Percentiles rank a stretch among this genome's conserved stretches.
Conservation (phyloP, 441 rosid genomes). For the California macrophylla region DNA sequence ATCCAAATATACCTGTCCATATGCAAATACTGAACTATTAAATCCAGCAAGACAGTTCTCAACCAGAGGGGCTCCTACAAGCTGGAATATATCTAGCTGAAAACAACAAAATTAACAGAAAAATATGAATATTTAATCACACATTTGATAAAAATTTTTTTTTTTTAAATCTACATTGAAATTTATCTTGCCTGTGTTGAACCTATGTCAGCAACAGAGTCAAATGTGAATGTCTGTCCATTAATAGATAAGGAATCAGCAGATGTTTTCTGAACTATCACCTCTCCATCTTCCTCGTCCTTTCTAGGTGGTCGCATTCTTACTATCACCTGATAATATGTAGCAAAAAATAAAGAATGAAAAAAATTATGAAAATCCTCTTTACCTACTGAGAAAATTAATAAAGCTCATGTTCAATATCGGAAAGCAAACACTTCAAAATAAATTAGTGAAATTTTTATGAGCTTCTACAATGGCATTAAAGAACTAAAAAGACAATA, state of each 20-base stretch:
- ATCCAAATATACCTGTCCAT: constrained; percentile 66
- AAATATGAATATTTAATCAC: constrained; percentile 1
- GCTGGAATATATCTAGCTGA: constrained; percentile 80
- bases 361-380: not conserved
- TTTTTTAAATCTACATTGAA: not conserved
- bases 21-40: constrained; percentile 97
- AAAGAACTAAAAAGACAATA: not conserved
- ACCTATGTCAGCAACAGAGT: constrained; percentile 67
- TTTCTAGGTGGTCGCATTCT: constrained; percentile 74
- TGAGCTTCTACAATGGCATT: not conserved
- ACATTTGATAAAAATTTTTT: not conserved
- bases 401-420: not conserved
- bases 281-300: constrained; percentile 61
- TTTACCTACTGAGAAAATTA: not conserved
- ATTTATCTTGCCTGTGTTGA: constrained; percentile 56
- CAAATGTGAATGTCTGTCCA: constrained; percentile 82
- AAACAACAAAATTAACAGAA: constrained; percentile 15
- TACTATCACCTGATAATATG: constrained; percentile 53
- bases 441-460: not conserved
- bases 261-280: constrained; percentile 53
- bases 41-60: constrained; percentile 97
- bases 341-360: not conserved
- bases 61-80: constrained; percentile 81
- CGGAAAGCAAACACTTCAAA: not conserved
- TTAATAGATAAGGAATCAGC: constrained; percentile 56